These are phyloP conservation scores for Pachysolen tannophilus DNA, from an alignment of 805 yeast species.

Conservation along the genomic window DNA sequence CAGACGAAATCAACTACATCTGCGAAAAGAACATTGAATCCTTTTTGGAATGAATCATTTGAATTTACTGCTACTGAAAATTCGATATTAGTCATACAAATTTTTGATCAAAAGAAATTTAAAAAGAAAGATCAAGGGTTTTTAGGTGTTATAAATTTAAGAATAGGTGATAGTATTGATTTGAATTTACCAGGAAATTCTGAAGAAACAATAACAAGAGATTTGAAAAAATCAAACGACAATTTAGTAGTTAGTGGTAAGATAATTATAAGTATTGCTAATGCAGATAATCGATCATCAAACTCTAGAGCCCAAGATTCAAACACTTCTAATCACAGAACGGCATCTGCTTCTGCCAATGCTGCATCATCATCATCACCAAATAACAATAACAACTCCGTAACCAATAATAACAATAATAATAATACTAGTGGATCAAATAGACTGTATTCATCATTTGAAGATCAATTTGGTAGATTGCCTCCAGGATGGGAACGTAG, in stretches of 20 bases:
- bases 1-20: slow-evolving; percentile 94
- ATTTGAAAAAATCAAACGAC: slow-evolving; percentile 85
- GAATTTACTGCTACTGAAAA: slow-evolving; percentile 67
- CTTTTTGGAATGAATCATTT: slow-evolving; percentile 96
- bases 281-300: slow-evolving; percentile 1
- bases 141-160: slow-evolving; percentile 87
- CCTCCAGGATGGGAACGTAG: slow-evolving; percentile 99
- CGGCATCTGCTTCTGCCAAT: slow-evolving; percentile 15
- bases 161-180: slow-evolving; percentile 85
- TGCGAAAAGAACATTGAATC: slow-evolving; percentile 88
- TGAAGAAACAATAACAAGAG: slow-evolving; percentile 89
- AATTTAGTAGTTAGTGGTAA: slow-evolving; percentile 91
- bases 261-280: slow-evolving; percentile 58
- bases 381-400: slow-evolving; percentile 4
- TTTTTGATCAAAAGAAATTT: slow-evolving; percentile 94
- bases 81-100: slow-evolving; percentile 84
- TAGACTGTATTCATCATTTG: slow-evolving; percentile 85
- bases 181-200: slow-evolving; percentile 29
- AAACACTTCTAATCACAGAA: slow-evolving; percentile 8
- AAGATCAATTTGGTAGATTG: slow-evolving; percentile 91
- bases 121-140: slow-evolving; percentile 98
- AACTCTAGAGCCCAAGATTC: neutral
- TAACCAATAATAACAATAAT: slow-evolving; percentile 1
- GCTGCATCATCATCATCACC: slow-evolving; percentile 18
- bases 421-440: slow-evolving; percentile 12